Percentiles rank a stretch among this genome's conserved stretches.
Conservation (phyloP, 202 grass and related monocot species). For the Bolboschoenoplectus hybrid region DNA sequence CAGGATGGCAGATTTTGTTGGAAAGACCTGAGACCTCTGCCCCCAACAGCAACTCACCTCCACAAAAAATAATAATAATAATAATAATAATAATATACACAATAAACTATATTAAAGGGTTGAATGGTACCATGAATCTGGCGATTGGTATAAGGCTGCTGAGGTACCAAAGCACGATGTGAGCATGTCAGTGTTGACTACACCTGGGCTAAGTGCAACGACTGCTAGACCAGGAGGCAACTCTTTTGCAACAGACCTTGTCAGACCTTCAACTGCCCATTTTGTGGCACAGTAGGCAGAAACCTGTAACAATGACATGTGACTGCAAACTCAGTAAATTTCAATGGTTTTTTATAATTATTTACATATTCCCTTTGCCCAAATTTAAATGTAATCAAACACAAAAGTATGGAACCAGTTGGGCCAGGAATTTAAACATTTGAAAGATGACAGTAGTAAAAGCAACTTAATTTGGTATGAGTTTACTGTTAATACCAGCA, state of each 20-base stretch:
- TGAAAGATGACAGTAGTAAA: not conserved
- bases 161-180: conserved; percentile 83
- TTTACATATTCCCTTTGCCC: not conserved
- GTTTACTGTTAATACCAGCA: too few relatives aligned
- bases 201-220: conserved; percentile 90
- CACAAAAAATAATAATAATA: not conserved
- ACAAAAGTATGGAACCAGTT: not conserved
- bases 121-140: conserved; percentile 76
- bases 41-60: not conserved
- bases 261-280: conserved; percentile 95
- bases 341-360: not conserved
- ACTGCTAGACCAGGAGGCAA: conserved; percentile 82
- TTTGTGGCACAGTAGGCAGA: conserved; percentile 93
- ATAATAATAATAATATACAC: not conserved
- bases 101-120: conserved; percentile 23
- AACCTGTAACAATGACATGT: conserved; percentile 52
- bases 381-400: not conserved
- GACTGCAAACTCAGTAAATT: conserved; percentile 29
- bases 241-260: conserved; percentile 84
- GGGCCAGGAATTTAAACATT: not conserved
- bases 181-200: conserved; percentile 95
- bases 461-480: not conserved
- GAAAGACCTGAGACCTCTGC: not conserved
- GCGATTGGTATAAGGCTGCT: conserved; percentile 70
- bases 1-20: not conserved